Evolutionary conservation across 73 alveolate genomes (phyloP), one percentile per base, ranked within the genome.

Genomic region (Paramecium primaurelia): DNA sequence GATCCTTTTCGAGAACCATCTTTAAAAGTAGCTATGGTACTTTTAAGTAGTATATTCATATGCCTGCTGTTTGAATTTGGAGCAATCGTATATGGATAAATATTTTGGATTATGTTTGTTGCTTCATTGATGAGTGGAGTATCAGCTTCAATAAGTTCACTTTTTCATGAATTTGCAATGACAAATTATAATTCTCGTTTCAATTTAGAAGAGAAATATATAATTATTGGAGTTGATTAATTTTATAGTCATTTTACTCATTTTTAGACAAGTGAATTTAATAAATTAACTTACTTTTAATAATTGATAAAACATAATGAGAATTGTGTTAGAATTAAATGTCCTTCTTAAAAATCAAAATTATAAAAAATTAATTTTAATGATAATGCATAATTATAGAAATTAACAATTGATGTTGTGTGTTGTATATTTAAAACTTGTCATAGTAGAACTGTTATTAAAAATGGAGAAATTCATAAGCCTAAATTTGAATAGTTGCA

Each of bases 161-260:
- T 75, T 3, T 75, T 40, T 18, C 88, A 75, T 7, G 88, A 75
- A 75, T 75, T 75, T 75, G 88, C 88, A n/a, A 75, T 75, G 88
- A 37, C 88, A 2, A 75, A 75, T 38, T 75, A 75, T 10, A 75
- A 75, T 40, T 75, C 88, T 22, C 36, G 34, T 32, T 22, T 22
- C 59, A 75, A 75, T 18, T 40, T 75, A 34, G 37, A 75, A 40
- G 88, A 75, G 34, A 75, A 75, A 37, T 75, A 75, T 40, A 75
- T 75, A 34, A 75, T 75, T 32, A 75, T 75, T 32, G 88, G 88
- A 37, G 88, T 75, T 37, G 88, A 75, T 75, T 40, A 75, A 75
- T 37, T 75, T 37, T 75, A 37, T 75, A 32, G 37, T 37, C 60
- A 75, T 7, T 75, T 37, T 40, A 37, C 12, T 30, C 68, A 75